A percentile compares a stretch with the other conserved stretches of the same genome.
Evolutionary conservation across 345 rosid species (phyloP).

Genomic region (Triadica sebifera): DNA sequence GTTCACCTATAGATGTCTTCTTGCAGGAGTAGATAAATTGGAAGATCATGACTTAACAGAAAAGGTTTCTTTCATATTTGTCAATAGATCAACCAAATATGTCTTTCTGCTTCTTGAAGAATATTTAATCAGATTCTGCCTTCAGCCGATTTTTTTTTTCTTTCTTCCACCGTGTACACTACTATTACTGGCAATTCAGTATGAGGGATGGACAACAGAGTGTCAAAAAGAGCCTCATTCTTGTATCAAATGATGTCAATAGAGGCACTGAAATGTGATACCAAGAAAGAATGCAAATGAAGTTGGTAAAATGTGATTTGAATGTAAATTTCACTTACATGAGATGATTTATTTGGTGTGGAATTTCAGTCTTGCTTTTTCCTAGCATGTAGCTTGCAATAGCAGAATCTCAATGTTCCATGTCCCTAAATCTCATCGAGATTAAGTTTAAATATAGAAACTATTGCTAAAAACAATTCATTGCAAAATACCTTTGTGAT

Average conservation of each 20-base stretch:
- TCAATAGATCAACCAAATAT: neutral
- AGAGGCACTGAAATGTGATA: neutral
- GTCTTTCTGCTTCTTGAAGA: neutral
- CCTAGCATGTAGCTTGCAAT: too few relatives aligned
- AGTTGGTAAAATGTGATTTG: neutral
- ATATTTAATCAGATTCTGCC: too few relatives aligned
- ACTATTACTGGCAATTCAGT: neutral
- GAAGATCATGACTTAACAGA: neutral
- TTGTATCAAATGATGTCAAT: neutral
- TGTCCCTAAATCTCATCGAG: too few relatives aligned
- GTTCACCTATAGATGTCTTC: neutral
- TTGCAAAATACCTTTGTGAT: too few relatives aligned
- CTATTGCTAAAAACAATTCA: too few relatives aligned
- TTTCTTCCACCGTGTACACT: neutral
- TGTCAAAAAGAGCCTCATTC: neutral
- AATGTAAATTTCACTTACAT: neutral
- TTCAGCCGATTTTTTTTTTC: too few relatives aligned
- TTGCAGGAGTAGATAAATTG: constrained; percentile 17
- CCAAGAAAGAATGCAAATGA: neutral
- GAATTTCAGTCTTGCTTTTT: too few relatives aligned
- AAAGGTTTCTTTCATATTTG: neutral
- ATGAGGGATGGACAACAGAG: neutral
- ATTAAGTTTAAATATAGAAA: too few relatives aligned
- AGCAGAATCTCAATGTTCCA: too few relatives aligned
- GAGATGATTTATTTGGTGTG: too few relatives aligned